Percentiles rank a stretch among this genome's conserved stretches.
Evolutionary conservation across 2,329 filamentous ascomycete genomes (phyloP).

Genomic region (Ophiocordyceps sinensis): DNA sequence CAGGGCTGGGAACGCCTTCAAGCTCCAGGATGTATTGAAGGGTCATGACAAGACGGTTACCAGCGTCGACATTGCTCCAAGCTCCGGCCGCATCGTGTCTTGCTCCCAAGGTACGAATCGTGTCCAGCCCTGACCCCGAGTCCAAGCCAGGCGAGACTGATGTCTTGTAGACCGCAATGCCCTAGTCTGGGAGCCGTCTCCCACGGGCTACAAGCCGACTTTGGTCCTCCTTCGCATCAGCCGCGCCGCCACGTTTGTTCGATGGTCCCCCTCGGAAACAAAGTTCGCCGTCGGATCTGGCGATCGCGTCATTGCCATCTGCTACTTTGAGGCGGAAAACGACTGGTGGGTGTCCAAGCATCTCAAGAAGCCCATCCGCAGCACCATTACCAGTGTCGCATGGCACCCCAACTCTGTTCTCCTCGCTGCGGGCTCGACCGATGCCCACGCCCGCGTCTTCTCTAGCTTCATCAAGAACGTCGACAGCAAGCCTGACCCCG

Average conservation of each 20-base stretch:
- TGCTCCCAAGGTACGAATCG: slow-evolving; percentile 67
- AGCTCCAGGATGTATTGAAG: slow-evolving; percentile 80
- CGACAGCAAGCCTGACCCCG: slow-evolving; percentile 71
- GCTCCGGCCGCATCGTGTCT: slow-evolving; percentile 85
- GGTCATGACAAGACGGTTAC: slow-evolving; percentile 97
- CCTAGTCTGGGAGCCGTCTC: slow-evolving; percentile 93
- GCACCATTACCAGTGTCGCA: slow-evolving; percentile 83
- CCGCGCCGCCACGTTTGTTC: slow-evolving; percentile 87
- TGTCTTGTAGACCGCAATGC: slow-evolving; percentile 69
- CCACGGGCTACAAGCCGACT: slow-evolving; percentile 87
- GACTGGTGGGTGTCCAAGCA: slow-evolving; percentile 99
- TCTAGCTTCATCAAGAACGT: slow-evolving; percentile 94
- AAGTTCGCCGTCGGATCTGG: slow-evolving; percentile 97
- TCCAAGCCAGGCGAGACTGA: slow-evolving; percentile 3
- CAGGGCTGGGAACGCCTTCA: slow-evolving; percentile 58
- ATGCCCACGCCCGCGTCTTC: slow-evolving; percentile 89
- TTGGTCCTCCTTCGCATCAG: slow-evolving; percentile 95
- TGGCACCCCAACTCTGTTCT: slow-evolving; percentile 98
- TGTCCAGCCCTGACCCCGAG: too few relatives aligned
- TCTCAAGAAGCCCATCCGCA: slow-evolving; percentile 95
- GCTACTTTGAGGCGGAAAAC: slow-evolving; percentile 98
- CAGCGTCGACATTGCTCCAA: slow-evolving; percentile 86
- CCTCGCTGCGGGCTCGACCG: slow-evolving; percentile 87
- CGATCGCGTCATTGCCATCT: slow-evolving; percentile 87
- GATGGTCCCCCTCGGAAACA: slow-evolving; percentile 91